Base-by-base conservation (phyloP, 768 basidiomycete genomes). In the Naganishia vishniacii region DNA sequence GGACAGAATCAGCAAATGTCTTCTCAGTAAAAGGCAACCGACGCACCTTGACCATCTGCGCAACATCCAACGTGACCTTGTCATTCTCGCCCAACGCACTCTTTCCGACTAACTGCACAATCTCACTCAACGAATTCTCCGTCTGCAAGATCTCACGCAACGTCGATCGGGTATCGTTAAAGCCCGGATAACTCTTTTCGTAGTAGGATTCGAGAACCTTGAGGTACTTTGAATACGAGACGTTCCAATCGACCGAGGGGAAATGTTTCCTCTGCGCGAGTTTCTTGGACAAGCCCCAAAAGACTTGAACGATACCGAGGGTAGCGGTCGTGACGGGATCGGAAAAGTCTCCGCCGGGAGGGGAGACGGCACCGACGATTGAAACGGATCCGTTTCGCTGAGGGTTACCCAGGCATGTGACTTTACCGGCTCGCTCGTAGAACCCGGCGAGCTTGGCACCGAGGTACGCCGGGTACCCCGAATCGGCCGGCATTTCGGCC, bases 261-360 rank as follows among this genome's bases (percentile, higher is more conserved):
- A 99, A 99, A 77, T 99, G 93, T 78, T 99, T 98, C 67, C 94
- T 84, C 77, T 98, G 95, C 2, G 95, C 95, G 65, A 98, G 85
- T 76, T 94, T 92, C 85, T 99, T 99, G 80, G 98, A 95, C 28
- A 99, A 84, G 78, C 95, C 95, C 95, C 95, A 99, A 84, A 99
- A 99, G 69, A 98, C 95, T 74, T 98, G 95, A 11, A 99, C 95
- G 74, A 99, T 99, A 81, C 92, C 85, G 62, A 99, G 88, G 3
- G 95, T 99, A 37, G 95, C 90, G 47, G 92, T 86, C 8, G 94
- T 98, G 65, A 99, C 95, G 37, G 95, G 95, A 78, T 99, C 95
- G 12, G 95, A 95, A 80, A 97, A 97, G 75, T 99, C 95, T 78
- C 95, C 95, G 78, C 95, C 95, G 48, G 95, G 95, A 63, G 95